phyloP scores from a whole-genome alignment of 106 monocot species.

The Acorus gramineus region DNA sequence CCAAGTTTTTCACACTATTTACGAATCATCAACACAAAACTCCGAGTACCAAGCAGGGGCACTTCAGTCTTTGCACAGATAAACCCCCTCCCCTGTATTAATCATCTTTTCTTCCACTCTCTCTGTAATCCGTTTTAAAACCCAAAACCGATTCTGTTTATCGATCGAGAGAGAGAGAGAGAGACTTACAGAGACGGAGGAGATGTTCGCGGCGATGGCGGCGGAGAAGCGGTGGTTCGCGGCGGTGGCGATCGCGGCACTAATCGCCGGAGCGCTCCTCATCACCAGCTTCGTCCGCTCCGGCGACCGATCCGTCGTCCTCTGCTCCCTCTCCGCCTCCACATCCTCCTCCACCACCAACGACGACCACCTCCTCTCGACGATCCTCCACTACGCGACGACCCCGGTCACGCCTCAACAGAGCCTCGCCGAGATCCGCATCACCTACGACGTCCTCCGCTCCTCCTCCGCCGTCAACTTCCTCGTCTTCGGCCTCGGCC shows the following conservation, averaged over 20 bases:
- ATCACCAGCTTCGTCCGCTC: slow-evolving; percentile 7
- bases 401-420: slow-evolving; percentile 44
- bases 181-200: too few relatives aligned
- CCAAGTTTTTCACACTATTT: too few relatives aligned
- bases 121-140: too few relatives aligned
- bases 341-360: background rate
- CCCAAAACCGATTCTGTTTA: too few relatives aligned
- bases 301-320: background rate
- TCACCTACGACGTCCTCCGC: slow-evolving; percentile 49
- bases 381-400: slow-evolving; percentile 63
- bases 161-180: too few relatives aligned
- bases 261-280: slow-evolving; percentile 9
- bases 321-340: background rate
- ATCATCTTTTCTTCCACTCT: too few relatives aligned
- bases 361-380: slow-evolving; percentile 13
- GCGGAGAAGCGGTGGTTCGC: slow-evolving; percentile 6
- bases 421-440: slow-evolving; percentile 42
- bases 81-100: too few relatives aligned
- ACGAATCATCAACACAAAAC: too few relatives aligned
- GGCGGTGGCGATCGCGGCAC: slow-evolving; percentile 5
- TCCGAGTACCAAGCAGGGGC: too few relatives aligned
- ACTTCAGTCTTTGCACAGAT: too few relatives aligned
- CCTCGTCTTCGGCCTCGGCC: slow-evolving; percentile 85
- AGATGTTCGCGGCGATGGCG: too few relatives aligned
- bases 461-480: slow-evolving; percentile 59